These are phyloP conservation scores for Colletotrichum tabaci DNA, from an alignment of 2,329 filamentous ascomycete species.

Conservation along the genomic window DNA sequence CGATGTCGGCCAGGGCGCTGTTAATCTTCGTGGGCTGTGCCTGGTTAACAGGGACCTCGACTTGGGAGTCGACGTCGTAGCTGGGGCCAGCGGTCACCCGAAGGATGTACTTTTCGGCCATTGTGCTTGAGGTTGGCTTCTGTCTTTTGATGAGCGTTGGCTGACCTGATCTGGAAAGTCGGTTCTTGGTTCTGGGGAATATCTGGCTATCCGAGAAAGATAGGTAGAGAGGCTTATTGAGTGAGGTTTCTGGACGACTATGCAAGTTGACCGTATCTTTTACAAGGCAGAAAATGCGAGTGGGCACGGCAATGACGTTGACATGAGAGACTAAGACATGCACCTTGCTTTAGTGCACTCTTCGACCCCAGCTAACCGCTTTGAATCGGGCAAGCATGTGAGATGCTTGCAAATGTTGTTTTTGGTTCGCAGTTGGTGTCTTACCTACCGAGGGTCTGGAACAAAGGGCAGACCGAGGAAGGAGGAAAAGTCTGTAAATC, in stretches of 20 bases:
- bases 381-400: conserved; percentile 17
- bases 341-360: conserved; percentile 4
- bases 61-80: conserved; percentile 82
- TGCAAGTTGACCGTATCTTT: background rate
- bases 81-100: conserved; percentile 84
- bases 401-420: conserved; percentile 3
- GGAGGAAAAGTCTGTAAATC: background rate
- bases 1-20: conserved; percentile 74
- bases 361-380: conserved; percentile 14
- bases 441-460: background rate
- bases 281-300: conserved; percentile 18
- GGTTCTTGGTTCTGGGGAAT: background rate
- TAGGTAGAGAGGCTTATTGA: background rate
- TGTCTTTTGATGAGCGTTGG: background rate
- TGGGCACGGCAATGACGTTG: conserved; percentile 36
- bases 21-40: conserved; percentile 74
- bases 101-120: conserved; percentile 83
- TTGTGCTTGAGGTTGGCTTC: conserved; percentile 45
- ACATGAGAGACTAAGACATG: conserved; percentile 36
- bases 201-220: background rate
- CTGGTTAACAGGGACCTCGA: conserved; percentile 82
- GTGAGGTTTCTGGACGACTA: no score
- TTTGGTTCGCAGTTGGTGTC: background rate
- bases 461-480: background rate
- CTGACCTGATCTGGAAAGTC: no score